These are phyloP conservation scores for Fusarium luffae DNA, from an alignment of 2,329 filamentous ascomycete species.

Conservation along the genomic window DNA sequence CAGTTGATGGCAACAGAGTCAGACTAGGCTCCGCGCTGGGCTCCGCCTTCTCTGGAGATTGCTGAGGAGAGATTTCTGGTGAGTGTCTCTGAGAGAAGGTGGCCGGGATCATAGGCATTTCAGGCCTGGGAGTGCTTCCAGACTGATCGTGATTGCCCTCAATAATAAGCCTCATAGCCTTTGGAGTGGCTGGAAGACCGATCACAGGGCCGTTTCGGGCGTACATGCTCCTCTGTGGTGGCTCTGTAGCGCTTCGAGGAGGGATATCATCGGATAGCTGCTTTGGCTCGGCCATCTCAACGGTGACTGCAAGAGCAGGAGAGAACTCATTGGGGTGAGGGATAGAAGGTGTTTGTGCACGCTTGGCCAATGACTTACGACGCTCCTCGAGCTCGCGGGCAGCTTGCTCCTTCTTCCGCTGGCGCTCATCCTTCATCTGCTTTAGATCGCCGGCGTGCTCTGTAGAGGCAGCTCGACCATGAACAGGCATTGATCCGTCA, in stretches of 20 bases:
- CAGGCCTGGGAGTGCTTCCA: constrained; percentile 58
- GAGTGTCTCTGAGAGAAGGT: constrained; percentile 59
- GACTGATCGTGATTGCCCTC: constrained; percentile 62
- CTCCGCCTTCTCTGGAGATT: constrained; percentile 50
- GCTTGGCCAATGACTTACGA: constrained; percentile 82
- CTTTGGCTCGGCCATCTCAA: constrained; percentile 59
- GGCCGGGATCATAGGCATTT: constrained; percentile 65
- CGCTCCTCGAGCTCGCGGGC: constrained; percentile 90
- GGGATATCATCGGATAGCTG: constrained; percentile 58
- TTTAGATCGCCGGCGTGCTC: constrained; percentile 65
- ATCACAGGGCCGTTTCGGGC: constrained; percentile 65
- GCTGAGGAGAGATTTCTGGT: constrained; percentile 52
- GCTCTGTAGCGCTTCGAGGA: constrained; percentile 73
- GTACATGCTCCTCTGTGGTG: constrained; percentile 64
- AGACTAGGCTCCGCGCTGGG: constrained; percentile 47
- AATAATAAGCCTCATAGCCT: constrained; percentile 87
- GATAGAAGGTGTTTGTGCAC: constrained; percentile 83
- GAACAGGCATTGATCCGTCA: constrained; percentile 46
- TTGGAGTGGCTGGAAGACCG: constrained; percentile 89
- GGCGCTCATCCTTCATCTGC: constrained; percentile 68
- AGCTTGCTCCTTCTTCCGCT: constrained; percentile 76
- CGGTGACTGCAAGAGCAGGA: constrained; percentile 44
- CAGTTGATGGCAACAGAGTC: constrained; percentile 67
- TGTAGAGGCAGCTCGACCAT: constrained; percentile 55
- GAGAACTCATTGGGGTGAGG: constrained; percentile 73